Percentiles rank a stretch among this genome's conserved stretches.
Conservation (phyloP, 371 early-diverging fungal genomes). For the Lichtheimia hyalospora region DNA sequence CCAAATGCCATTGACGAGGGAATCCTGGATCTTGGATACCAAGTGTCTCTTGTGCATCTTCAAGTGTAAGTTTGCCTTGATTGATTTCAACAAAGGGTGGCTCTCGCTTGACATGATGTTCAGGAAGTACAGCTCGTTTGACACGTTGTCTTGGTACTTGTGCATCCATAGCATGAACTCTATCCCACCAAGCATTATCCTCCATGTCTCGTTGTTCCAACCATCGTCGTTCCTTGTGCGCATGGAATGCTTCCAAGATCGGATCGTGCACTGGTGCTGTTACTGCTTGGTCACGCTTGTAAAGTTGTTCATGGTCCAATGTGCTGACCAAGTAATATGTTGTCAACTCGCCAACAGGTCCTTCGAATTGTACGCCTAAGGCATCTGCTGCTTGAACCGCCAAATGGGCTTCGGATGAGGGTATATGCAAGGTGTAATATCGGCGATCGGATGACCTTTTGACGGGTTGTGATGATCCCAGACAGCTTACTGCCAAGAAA, state of each 20-base stretch:
- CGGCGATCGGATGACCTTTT: conserved; percentile 27
- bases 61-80: conserved; percentile 10
- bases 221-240: conserved; percentile 9
- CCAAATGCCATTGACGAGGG: conserved; percentile 80
- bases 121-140: conserved; percentile 20
- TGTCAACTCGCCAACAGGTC: conserved; percentile 61
- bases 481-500: background rate
- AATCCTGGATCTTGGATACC: conserved; percentile 75
- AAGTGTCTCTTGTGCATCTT: conserved; percentile 23
- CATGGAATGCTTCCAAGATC: conserved; percentile 16
- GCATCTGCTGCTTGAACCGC: conserved; percentile 29
- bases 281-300: conserved; percentile 17
- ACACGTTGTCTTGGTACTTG: conserved; percentile 18
- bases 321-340: conserved; percentile 60
- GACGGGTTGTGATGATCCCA: background rate
- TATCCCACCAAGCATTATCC: conserved; percentile 5
- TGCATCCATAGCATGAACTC: conserved; percentile 21
- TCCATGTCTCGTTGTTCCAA: background rate
- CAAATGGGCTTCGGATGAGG: conserved; percentile 14
- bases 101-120: conserved; percentile 1
- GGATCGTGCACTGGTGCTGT: conserved; percentile 12
- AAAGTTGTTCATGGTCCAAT: conserved; percentile 1
- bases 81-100: conserved; percentile 12
- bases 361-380: conserved; percentile 49
- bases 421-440: conserved; percentile 51